Evolutionary conservation across 2,329 filamentous ascomycete genomes (phyloP), one percentile per base, ranked within the genome.

Genomic region (Mariannaea sp.): DNA sequence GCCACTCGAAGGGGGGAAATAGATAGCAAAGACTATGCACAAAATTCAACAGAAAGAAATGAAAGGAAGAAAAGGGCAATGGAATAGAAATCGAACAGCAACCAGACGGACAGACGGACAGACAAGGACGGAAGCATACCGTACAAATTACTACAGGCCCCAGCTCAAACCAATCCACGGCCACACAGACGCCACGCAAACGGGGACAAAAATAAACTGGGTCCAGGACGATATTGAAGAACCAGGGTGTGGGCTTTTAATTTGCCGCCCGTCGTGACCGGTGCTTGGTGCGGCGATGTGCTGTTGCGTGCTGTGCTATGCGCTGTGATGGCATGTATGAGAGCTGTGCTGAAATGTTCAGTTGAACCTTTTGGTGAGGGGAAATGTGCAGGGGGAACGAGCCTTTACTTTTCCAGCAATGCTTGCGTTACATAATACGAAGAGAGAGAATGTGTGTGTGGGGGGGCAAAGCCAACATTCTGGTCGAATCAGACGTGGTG

Each of bases 331-430:
- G 54, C 49, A 57, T 58, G 58, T 60, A 58, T 53, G 53, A 56
- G 53, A 65, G 47, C 70, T 73, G 73, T 76, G 71, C 73, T 76
- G 73, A 77, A 72, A 75, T 74, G 68, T 77, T 71, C 73, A 36
- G 71, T 73, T 68, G 71, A 65, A n/a, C n/a, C 57, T 59, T 49
- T 64, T 55, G 62, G 65, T 68, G 68, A 70, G 68, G 66, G 67
- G 65, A 70, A 68, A 64, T 70, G 65, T 66, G 64, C 64, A 68
- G 66, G 60, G 60, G 44, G 29, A 32, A 44, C 57, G 60, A 46
- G 35, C 45, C n/a, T 47, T 61, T 39, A 27, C 30, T 35, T 32
- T 32, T n/a, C n/a, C n/a, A n/a, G n/a, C n/a, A 35, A 27, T 22
- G 30, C n/a, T 14, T 42, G 40, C 35, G 36, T 52, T 52, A 52